A percentile compares a stretch with the other conserved stretches of the same genome.
Evolutionary conservation across 345 rosid genomes (phyloP).

Genomic region (Lumnitzera racemosa): DNA sequence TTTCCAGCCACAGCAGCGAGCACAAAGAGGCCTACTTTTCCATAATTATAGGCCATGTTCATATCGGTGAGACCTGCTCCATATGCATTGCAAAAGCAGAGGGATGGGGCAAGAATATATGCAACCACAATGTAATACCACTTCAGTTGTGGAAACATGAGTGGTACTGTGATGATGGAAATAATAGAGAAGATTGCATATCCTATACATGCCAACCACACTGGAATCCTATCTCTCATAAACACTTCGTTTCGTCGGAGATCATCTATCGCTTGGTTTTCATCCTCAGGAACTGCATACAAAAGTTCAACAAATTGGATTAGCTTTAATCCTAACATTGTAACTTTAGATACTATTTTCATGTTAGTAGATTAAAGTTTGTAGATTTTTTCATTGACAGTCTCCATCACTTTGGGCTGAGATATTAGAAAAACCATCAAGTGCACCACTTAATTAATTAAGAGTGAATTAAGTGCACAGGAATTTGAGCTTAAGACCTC

Average conservation of each 20-base stretch:
- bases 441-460: no score
- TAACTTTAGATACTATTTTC: no score
- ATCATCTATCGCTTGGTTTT: constrained; percentile 17
- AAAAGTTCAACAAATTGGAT: neutral
- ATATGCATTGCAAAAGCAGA: constrained; percentile 94
- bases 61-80: constrained; percentile 95
- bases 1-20: constrained; percentile 70
- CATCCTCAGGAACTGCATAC: constrained; percentile 25
- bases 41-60: constrained; percentile 96
- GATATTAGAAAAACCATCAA: no score
- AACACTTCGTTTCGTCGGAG: constrained; percentile 57
- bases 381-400: no score
- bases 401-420: no score
- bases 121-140: constrained; percentile 89
- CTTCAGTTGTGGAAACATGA: constrained; percentile 82
- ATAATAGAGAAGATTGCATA: constrained; percentile 56
- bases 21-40: constrained; percentile 81
- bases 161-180: constrained; percentile 62
- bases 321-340: neutral
- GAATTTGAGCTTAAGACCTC: no score
- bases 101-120: constrained; percentile 77
- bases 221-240: constrained; percentile 61
- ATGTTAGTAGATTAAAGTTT: no score
- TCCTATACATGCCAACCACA: constrained; percentile 72
- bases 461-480: no score